Conservation (phyloP, 2,329 filamentous ascomycete species). For the Pseudogymnoascus sp. region DNA sequence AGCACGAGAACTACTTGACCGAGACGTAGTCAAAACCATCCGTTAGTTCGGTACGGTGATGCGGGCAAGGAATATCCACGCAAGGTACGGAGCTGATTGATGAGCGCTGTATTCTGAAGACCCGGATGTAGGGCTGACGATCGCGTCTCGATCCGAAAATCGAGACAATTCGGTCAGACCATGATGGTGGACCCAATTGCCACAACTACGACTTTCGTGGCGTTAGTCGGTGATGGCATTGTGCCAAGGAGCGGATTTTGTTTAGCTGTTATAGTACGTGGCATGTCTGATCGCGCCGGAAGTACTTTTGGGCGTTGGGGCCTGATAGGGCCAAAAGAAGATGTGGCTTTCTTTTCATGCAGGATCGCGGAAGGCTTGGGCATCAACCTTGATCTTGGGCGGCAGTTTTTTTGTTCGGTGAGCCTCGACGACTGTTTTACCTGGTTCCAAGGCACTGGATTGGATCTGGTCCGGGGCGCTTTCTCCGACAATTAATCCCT, state of each 20-base stretch:
- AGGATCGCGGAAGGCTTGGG: constrained; percentile 9
- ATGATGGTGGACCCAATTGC: neutral
- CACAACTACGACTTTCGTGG: neutral
- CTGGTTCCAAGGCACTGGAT: neutral
- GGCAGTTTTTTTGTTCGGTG: neutral
- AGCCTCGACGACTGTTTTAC: neutral
- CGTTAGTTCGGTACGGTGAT: constrained; percentile 15
- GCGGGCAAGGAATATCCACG: constrained; percentile 11
- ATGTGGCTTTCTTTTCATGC: constrained; percentile 2
- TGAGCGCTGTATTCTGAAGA: neutral
- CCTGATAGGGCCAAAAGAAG: neutral
- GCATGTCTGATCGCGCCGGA: neutral
- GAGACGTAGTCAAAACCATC: constrained; percentile 21
- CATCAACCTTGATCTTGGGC: constrained; percentile 7
- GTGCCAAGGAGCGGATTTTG: neutral
- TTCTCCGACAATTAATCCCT: neutral
- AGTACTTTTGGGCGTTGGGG: constrained; percentile 3
- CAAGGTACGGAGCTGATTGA: constrained; percentile 16
- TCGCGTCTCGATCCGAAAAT: neutral
- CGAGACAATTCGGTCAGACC: constrained; percentile 2
- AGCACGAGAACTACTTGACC: constrained; percentile 44
- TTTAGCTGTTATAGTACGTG: constrained; percentile 7
- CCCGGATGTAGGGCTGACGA: constrained; percentile 7
- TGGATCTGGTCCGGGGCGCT: neutral
- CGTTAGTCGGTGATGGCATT: neutral